phyloP scores from a whole-genome alignment of 306 rosid species.

The Abrus pulchellus region DNA sequence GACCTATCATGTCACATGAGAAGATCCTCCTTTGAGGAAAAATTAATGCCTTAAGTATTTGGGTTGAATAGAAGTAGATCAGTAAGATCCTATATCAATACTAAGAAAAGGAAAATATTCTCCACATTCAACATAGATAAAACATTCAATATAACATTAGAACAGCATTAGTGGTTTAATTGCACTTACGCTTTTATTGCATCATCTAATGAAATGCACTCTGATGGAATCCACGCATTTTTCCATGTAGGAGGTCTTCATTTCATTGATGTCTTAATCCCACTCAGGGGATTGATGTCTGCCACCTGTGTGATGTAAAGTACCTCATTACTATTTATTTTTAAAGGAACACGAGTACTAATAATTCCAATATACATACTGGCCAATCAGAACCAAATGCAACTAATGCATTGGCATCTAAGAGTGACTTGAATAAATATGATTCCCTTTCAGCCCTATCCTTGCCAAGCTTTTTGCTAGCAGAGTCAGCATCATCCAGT shows the following conservation, averaged over 20 bases:
- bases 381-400: constrained; percentile 12
- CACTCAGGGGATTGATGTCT: constrained; percentile 5
- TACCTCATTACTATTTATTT: background rate
- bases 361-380: background rate
- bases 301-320: background rate
- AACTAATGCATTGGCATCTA: background rate
- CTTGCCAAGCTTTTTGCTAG: background rate
- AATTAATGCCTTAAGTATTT: background rate
- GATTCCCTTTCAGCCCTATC: background rate
- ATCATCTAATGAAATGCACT: constrained; percentile 5
- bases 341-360: background rate
- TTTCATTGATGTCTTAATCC: background rate
- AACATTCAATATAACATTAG: background rate
- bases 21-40: background rate
- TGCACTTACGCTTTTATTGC: background rate
- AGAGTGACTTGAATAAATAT: constrained; percentile 11
- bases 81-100: background rate
- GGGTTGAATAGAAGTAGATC: background rate
- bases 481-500: constrained; percentile 1
- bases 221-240: constrained; percentile 7
- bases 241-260: background rate
- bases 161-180: background rate
- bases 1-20: too few relatives aligned
- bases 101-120: background rate
- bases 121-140: constrained; percentile 5